Base-by-base conservation (phyloP, 192 early-diverging fungal genomes). In the Umbelopsis isabellina region DNA sequence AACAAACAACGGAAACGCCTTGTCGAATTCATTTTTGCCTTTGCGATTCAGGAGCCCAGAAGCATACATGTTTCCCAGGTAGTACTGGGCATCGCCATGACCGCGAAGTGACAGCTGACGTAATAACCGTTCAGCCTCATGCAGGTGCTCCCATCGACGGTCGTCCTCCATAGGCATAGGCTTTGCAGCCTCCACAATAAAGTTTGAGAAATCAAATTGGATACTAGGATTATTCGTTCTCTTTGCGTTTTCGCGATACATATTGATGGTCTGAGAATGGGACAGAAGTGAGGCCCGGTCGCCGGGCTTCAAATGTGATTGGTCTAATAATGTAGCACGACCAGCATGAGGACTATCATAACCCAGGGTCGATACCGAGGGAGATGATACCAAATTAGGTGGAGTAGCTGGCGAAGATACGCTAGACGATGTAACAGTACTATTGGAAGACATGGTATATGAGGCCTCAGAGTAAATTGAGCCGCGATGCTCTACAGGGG, bases 51-150 rank as follows among this genome's bases (percentile, higher is more conserved):
- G 79, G n/a, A 92, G 76, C 20, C 90, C 92, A 37, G 83, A 85
- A 49, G 89, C 86, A 73, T 86, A 90, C 45, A 89, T 82, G 45
- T 91, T 87, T 21, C 87, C 92, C 13, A 93, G 79, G 50, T 86
- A 83, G 67, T 89, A 85, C 67, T 91, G 90, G n/a, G 91, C 88
- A 64, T 92, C 87, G 12, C 87, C 79, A 75, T 89, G 86, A 15
- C 88, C 88, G 22, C 75, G 72, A 20, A 73, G 81, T 33, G 85
- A 81, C 35, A 92, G 70, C 67, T 90, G 85, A 53, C 82, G 82
- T 35, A 92, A 74, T 21, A 91, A 50, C 64, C 81, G 79, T 75
- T 88, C 84, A n/a, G 88, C 92, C 74, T 94, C 92, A 41, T 85
- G 88, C 51, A 86, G 76, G 55, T 90, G 75, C 46, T 85, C 83